These are phyloP conservation scores for Clarkia xantiana DNA, from an alignment of 345 rosid species.

Conservation along the genomic window DNA sequence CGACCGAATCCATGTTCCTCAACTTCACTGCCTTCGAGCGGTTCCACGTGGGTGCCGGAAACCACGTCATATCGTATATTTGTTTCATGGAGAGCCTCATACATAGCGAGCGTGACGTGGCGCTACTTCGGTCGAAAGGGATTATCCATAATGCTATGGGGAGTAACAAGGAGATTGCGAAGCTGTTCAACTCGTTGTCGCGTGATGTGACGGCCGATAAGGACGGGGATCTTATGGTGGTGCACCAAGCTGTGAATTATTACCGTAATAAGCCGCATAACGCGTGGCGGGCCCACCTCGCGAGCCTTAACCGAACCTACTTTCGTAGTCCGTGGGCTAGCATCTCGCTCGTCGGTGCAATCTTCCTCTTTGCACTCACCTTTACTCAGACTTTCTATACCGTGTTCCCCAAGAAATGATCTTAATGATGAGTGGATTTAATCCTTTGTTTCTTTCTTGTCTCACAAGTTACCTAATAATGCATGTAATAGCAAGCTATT, in stretches of 20 bases:
- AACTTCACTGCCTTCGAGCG: conserved; percentile 34
- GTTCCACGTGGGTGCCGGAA: conserved; percentile 7
- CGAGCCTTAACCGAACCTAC: conserved; percentile 28
- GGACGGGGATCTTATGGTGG: conserved; percentile 11
- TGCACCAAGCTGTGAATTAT: conserved; percentile 19
- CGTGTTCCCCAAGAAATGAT: no score
- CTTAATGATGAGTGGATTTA: no score
- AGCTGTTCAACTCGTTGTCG: conserved; percentile 28
- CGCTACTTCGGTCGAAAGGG: conserved; percentile 19
- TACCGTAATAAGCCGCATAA: conserved; percentile 25
- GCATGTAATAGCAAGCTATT: no score
- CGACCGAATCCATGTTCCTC: conserved; percentile 17
- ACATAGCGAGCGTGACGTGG: conserved; percentile 23
- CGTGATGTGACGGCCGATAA: conserved; percentile 25
- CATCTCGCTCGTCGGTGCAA: conserved; percentile 20
- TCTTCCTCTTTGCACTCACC: conserved; percentile 35
- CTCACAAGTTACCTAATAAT: no score
- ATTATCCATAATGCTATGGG: conserved; percentile 25
- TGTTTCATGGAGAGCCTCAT: conserved; percentile 33
- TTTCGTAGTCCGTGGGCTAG: conserved; percentile 42
- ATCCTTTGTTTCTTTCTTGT: no score
- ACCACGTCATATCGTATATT: conserved; percentile 8
- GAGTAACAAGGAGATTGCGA: conserved; percentile 30
- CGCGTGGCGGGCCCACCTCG: conserved; percentile 30
- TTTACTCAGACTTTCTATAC: conserved; percentile 21